Conservation (phyloP, 2,329 filamentous ascomycete species). For the Aspergillus sp. region DNA sequence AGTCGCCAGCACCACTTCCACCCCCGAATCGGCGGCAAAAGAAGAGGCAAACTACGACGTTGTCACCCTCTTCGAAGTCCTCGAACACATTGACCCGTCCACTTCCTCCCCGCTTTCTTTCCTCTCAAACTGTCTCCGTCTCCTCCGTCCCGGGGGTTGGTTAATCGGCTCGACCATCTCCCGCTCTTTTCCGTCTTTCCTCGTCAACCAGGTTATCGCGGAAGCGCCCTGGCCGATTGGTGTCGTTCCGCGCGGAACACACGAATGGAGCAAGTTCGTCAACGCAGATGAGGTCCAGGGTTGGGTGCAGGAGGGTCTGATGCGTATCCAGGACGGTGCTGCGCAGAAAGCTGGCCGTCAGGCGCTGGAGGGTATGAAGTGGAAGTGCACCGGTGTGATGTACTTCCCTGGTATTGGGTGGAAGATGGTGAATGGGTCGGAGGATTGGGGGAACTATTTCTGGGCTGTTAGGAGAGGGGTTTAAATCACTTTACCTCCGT, state of each 20-base stretch:
- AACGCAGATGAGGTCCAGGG: conserved; percentile 66
- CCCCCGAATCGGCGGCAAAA: conserved; percentile 14
- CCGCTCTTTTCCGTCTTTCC: conserved; percentile 79
- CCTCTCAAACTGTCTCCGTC: conserved; percentile 49
- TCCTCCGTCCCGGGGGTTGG: conserved; percentile 89
- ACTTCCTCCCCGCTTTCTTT: conserved; percentile 68
- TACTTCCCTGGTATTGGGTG: conserved; percentile 90
- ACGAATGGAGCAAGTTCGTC: conserved; percentile 96
- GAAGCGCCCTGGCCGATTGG: conserved; percentile 67
- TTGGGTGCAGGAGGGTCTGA: conserved; percentile 38
- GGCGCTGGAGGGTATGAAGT: conserved; percentile 40
- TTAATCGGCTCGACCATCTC: conserved; percentile 89
- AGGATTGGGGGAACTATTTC: conserved; percentile 92
- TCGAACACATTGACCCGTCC: conserved; percentile 83
- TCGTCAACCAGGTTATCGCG: conserved; percentile 87
- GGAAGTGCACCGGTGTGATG: conserved; percentile 73
- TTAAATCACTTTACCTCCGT: conserved; percentile 7
- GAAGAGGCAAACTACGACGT: conserved; percentile 61
- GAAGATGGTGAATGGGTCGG: conserved; percentile 75
- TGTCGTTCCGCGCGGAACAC: conserved; percentile 87
- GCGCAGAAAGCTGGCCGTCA: conserved; percentile 18
- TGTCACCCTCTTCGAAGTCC: conserved; percentile 85
- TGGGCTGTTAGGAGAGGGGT: conserved; percentile 68
- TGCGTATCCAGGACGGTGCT: conserved; percentile 45
- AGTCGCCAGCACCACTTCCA: conserved; percentile 9